Evolutionary conservation across 306 rosid species (phyloP).

Genomic region (Citrullus colocynthis): DNA sequence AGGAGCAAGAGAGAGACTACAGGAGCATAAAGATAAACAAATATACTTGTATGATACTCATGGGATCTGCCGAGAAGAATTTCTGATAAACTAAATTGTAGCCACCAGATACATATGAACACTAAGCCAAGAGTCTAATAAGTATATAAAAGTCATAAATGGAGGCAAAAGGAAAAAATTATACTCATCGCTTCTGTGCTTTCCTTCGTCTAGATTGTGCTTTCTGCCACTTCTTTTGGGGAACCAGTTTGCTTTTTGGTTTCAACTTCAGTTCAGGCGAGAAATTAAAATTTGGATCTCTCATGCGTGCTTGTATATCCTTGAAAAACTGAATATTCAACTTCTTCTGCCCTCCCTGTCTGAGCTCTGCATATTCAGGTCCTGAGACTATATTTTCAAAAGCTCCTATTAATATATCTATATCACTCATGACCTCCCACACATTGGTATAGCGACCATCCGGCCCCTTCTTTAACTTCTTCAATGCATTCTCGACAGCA

Average conservation of each 20-base stretch:
- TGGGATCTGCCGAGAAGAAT: not conserved
- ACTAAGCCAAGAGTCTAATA: not conserved
- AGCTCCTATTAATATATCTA: conserved; percentile 70
- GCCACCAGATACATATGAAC: not conserved
- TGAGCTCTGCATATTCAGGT: conserved; percentile 69
- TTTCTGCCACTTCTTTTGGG: conserved; percentile 73
- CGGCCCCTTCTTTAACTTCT: conserved; percentile 77
- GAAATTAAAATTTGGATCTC: conserved; percentile 72
- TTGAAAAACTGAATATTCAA: conserved; percentile 61
- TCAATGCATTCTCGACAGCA: conserved; percentile 75
- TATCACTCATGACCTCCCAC: conserved; percentile 85
- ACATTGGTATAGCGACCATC: conserved; percentile 64
- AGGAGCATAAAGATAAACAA: not conserved
- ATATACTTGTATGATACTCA: not conserved
- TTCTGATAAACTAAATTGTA: not conserved
- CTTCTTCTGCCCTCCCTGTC: conserved; percentile 67
- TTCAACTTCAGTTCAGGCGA: conserved; percentile 66
- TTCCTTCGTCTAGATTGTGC: conserved; percentile 59
- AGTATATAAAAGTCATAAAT: not conserved
- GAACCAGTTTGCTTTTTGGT: conserved; percentile 65
- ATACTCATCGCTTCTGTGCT: conserved; percentile 42
- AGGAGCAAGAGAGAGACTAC: not conserved
- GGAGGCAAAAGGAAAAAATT: not conserved
- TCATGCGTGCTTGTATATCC: conserved; percentile 75
- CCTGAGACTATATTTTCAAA: conserved; percentile 77